These are phyloP conservation scores for Dactylellina cionopaga DNA, from an alignment of 2,329 filamentous ascomycete genomes.

Conservation along the genomic window DNA sequence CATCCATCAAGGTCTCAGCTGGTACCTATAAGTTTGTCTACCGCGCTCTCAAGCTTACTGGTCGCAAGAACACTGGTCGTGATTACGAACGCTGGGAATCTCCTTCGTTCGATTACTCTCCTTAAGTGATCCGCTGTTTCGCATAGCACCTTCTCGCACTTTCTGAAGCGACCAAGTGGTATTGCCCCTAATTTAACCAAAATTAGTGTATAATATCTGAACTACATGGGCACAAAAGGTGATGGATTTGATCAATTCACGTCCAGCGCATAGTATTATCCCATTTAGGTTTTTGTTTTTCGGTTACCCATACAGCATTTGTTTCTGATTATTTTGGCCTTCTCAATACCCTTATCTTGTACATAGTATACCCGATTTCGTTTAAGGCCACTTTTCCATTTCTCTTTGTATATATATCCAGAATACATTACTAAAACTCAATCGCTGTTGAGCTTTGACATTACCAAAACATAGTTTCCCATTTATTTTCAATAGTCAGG, in stretches of 20 bases:
- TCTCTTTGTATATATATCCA: constrained; percentile 37
- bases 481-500: too few species aligned
- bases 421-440: not conserved
- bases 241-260: too few species aligned
- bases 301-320: constrained; percentile 24
- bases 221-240: not conserved
- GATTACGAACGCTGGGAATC: constrained; percentile 52
- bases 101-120: constrained; percentile 21
- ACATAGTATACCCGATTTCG: constrained; percentile 39
- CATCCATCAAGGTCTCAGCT: constrained; percentile 36
- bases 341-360: constrained; percentile 25
- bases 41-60: constrained; percentile 48
- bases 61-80: constrained; percentile 39
- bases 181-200: constrained; percentile 7
- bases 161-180: not conserved
- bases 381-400: constrained; percentile 28
- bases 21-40: constrained; percentile 50
- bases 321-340: constrained; percentile 21
- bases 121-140: constrained; percentile 7
- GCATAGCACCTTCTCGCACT: not conserved
- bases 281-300: constrained; percentile 5
- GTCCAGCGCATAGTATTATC: not conserved
- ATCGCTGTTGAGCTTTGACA: not conserved
- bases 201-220: constrained; percentile 45
- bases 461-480: not conserved